Evolutionary conservation across 129 eudicot genomes (phyloP), one percentile per base, ranked within the genome.

Genomic region (Pulicaria dysenterica): DNA sequence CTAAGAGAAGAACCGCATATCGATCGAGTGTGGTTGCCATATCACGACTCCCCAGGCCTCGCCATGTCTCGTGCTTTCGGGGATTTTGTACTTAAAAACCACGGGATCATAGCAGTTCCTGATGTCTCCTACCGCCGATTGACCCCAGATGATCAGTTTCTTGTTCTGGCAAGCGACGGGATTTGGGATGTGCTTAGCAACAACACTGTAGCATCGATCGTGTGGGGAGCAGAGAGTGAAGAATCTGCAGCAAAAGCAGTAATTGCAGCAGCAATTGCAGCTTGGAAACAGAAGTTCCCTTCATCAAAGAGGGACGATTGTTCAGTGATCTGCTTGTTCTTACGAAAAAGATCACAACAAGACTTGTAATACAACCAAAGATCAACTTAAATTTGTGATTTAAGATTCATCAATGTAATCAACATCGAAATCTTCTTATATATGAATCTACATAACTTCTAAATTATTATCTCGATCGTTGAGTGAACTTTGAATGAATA

Each of bases 41-140:
- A 85, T 56, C 81, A 78, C 5, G 89, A 90, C 77, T 83, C 84
- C 9, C 99, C 99, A 0, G 99, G 99, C 55, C 82, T 94, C 24
- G 99, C 99, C 72, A 94, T 88, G 97, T 87, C 99, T 65, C 87
- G 97, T 11, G 92, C 96, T 75, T 90, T 94, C 16, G 97, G 97
- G 16, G 97, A 94, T 79, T 94, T 94, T 36, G 55, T 81, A 16
- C 95, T 93, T 8, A 93, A 93, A 76, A 67, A 73, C 24, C 84
- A 89, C 5, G 96, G 96, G 31, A 73, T 93, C 12, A 93, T 90
- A 7, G 77, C 91, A 44, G 78, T 85, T 53, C 98, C 98, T 6
- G 89, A 83, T 7, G 85, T 93, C 61, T 75, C 87, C 2, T 75
- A 82, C 72, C 95, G 70, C 50, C 85, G 60, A 9, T 15, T 93